These are phyloP conservation scores for Pseudocohnilembus persalinus DNA, from an alignment of 169 alveolate species.

Conservation along the genomic window DNA sequence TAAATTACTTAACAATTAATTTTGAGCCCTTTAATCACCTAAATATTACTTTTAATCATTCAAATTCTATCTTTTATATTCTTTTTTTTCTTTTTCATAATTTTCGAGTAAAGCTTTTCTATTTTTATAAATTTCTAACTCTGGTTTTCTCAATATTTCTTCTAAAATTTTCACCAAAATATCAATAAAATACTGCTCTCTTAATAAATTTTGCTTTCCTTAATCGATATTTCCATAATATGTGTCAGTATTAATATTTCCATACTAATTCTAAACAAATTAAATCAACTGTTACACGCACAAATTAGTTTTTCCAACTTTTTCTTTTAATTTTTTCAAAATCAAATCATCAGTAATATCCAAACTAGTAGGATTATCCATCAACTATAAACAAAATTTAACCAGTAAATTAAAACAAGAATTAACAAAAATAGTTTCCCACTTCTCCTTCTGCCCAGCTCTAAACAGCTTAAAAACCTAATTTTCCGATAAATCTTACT, in stretches of 20 bases:
- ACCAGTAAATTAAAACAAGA: background rate
- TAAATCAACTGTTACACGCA: constrained; percentile 24
- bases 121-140: constrained; percentile 23
- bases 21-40: background rate
- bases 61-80: background rate
- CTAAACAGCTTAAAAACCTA: constrained; percentile 17
- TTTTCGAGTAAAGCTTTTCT: background rate
- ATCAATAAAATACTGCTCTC: constrained; percentile 45
- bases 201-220: constrained; percentile 32
- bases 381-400: background rate
- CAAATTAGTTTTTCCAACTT: constrained; percentile 19
- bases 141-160: constrained; percentile 19
- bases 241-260: constrained; percentile 39
- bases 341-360: background rate
- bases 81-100: background rate
- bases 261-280: constrained; percentile 32
- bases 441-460: constrained; percentile 4
- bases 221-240: constrained; percentile 40
- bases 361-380: too few species aligned
- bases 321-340: background rate
- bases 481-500: constrained; percentile 7
- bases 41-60: background rate
- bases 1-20: background rate
- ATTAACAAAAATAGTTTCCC: constrained; percentile 15
- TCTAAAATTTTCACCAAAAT: constrained; percentile 25